These are phyloP conservation scores for Exophiala lecanii-corni DNA, from an alignment of 2,329 filamentous ascomycete genomes.

Conservation along the genomic window DNA sequence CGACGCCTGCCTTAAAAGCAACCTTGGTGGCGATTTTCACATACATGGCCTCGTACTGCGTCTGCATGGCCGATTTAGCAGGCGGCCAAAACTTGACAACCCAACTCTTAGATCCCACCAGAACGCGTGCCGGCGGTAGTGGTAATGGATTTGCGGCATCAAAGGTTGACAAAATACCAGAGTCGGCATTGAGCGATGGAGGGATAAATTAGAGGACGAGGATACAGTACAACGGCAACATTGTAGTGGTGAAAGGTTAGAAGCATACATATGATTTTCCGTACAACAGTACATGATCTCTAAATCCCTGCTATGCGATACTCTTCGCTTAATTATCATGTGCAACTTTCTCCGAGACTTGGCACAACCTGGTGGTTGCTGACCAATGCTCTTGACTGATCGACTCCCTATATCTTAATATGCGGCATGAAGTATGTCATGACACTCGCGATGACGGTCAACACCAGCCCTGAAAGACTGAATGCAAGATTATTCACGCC, in stretches of 20 bases:
- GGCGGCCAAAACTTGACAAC: too few relatives aligned
- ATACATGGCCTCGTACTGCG: too few relatives aligned
- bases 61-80: too few relatives aligned
- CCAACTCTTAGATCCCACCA: too few relatives aligned
- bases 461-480: slow-evolving; percentile 1
- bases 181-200: too few relatives aligned
- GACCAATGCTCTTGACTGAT: slow-evolving; percentile 8
- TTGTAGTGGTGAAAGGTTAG: not conserved
- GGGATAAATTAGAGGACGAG: not conserved
- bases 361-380: slow-evolving; percentile 2
- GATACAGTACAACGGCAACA: not conserved
- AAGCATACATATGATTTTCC: not conserved
- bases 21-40: not conserved
- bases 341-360: slow-evolving; percentile 17
- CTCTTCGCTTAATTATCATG: slow-evolving; percentile 15
- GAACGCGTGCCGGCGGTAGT: too few relatives aligned
- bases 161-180: too few relatives aligned
- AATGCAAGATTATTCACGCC: slow-evolving; percentile 4
- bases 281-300: not conserved
- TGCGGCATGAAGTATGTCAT: not conserved
- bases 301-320: not conserved
- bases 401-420: not conserved
- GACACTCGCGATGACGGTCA: slow-evolving; percentile 2
- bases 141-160: too few relatives aligned
- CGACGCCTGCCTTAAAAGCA: not conserved